Percentiles rank a stretch among this genome's conserved stretches.
These are phyloP conservation scores for Plantago ovata DNA, from an alignment of 257 asterid species.

Conservation along the genomic window DNA sequence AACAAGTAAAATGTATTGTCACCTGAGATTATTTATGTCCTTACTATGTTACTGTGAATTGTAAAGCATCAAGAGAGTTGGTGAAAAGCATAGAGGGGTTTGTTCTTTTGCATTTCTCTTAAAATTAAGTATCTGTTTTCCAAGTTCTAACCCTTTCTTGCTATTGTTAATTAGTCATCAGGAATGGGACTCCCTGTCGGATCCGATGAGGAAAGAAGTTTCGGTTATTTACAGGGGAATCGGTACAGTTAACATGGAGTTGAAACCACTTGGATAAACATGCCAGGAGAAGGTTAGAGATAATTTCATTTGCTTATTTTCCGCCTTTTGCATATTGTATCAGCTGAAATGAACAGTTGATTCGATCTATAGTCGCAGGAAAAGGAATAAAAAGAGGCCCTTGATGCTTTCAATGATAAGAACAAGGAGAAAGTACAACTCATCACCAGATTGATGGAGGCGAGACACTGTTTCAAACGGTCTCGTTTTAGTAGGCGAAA, in stretches of 20 bases:
- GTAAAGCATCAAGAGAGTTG: no score
- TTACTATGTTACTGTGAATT: no score
- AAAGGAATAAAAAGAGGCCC: conserved; percentile 93
- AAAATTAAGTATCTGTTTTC: no score
- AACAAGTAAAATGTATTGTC: no score
- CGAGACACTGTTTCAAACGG: conserved; percentile 25
- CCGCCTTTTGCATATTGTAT: no score
- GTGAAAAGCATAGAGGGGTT: no score
- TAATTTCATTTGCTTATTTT: not conserved
- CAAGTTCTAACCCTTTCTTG: no score
- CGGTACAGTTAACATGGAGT: conserved; percentile 78
- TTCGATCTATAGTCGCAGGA: conserved; percentile 45
- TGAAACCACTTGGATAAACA: conserved; percentile 78
- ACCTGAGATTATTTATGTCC: no score
- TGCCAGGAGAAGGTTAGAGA: conserved; percentile 90
- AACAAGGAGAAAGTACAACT: conserved; percentile 95
- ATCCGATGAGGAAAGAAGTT: conserved; percentile 95
- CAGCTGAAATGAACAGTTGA: not conserved
- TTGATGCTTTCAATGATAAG: conserved; percentile 95
- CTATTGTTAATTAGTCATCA: conserved; percentile 25
- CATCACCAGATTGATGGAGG: conserved; percentile 96
- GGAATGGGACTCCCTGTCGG: conserved; percentile 81
- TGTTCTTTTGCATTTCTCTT: no score
- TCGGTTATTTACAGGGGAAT: conserved; percentile 68
- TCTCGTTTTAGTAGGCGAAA: conserved; percentile 57